Percentiles rank a stretch among this genome's conserved stretches.
phyloP scores from a whole-genome alignment of 1,139 yeast species.

The Yamadazyma diospyri region DNA sequence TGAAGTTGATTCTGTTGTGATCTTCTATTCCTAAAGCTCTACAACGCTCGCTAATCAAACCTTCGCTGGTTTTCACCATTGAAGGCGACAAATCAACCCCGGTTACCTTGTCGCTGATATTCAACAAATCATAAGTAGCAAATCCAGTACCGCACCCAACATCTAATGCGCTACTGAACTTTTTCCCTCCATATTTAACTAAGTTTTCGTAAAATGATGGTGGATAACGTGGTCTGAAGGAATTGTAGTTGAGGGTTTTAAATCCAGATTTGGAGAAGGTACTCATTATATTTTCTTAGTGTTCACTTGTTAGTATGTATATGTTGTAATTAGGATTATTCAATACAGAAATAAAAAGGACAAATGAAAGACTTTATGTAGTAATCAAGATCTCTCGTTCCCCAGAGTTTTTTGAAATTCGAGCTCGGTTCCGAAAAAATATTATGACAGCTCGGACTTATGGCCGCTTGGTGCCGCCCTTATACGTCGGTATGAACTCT shows the following conservation, averaged over 20 bases:
- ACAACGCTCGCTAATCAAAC: conserved; percentile 20
- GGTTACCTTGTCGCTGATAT: conserved; percentile 24
- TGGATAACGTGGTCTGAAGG: conserved; percentile 69
- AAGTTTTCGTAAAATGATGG: conserved; percentile 45
- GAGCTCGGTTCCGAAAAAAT: conserved; percentile 5
- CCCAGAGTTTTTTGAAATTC: conserved; percentile 2
- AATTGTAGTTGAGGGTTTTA: conserved; percentile 55
- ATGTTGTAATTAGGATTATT: background rate
- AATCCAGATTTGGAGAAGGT: conserved; percentile 60
- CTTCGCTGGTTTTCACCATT: conserved; percentile 31
- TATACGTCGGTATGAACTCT: too few relatives aligned
- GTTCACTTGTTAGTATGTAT: too few relatives aligned
- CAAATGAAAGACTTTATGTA: conserved; percentile 2
- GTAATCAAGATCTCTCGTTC: conserved; percentile 1
- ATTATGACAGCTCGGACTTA: too few relatives aligned
- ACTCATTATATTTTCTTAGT: conserved; percentile 41
- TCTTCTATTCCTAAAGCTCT: conserved; percentile 25
- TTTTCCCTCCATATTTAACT: conserved; percentile 19
- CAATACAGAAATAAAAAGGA: background rate
- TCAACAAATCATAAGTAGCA: conserved; percentile 33
- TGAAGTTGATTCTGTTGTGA: conserved; percentile 25
- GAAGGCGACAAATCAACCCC: conserved; percentile 32
- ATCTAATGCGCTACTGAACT: conserved; percentile 24
- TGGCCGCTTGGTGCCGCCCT: too few relatives aligned
- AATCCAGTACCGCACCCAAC: conserved; percentile 40